A percentile compares a stretch with the other conserved stretches of the same genome.
Conservation (phyloP, 805 yeast species). For the Teunomyces stri region DNA sequence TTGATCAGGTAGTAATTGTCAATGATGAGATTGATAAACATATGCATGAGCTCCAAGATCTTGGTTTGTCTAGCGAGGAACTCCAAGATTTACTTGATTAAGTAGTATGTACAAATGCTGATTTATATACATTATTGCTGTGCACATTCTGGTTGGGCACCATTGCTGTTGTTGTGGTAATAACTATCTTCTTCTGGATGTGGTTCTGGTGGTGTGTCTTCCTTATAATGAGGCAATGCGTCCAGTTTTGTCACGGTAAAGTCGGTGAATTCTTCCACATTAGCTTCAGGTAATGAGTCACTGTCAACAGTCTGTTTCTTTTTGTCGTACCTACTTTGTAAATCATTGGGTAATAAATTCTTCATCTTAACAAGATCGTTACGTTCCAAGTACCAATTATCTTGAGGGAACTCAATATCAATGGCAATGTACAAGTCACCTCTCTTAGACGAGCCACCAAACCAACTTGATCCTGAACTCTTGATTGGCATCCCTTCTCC, state of each 20-base stretch:
- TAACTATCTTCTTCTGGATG: constrained; percentile 12
- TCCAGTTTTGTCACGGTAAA: constrained; percentile 24
- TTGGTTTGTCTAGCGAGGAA: constrained; percentile 35
- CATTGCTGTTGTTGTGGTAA: constrained; percentile 14
- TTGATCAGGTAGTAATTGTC: constrained; percentile 12
- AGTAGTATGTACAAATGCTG: constrained; percentile 15
- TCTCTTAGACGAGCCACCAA: constrained; percentile 23
- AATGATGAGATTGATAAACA: constrained; percentile 2
- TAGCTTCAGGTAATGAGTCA: constrained; percentile 33
- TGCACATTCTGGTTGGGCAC: constrained; percentile 35
- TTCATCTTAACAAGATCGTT: constrained; percentile 56
- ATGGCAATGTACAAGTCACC: constrained; percentile 74
- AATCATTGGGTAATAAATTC: constrained; percentile 51
- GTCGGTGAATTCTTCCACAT: constrained; percentile 36
- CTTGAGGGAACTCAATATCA: constrained; percentile 79
- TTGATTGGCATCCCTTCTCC: constrained; percentile 84
- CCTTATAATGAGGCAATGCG: constrained; percentile 32
- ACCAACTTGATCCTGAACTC: constrained; percentile 26
- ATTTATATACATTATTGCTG: constrained; percentile 17
- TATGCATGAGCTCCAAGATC: constrained; percentile 11
- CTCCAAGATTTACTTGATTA: constrained; percentile 36
- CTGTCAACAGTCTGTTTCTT: constrained; percentile 22
- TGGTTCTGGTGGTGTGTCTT: constrained; percentile 12
- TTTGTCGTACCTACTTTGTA: constrained; percentile 21
- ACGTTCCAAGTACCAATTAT: constrained; percentile 79